A percentile compares a stretch with the other conserved stretches of the same genome.
Evolutionary conservation across 2,329 filamentous ascomycete species (phyloP).

Genomic region (Calonectria montana): DNA sequence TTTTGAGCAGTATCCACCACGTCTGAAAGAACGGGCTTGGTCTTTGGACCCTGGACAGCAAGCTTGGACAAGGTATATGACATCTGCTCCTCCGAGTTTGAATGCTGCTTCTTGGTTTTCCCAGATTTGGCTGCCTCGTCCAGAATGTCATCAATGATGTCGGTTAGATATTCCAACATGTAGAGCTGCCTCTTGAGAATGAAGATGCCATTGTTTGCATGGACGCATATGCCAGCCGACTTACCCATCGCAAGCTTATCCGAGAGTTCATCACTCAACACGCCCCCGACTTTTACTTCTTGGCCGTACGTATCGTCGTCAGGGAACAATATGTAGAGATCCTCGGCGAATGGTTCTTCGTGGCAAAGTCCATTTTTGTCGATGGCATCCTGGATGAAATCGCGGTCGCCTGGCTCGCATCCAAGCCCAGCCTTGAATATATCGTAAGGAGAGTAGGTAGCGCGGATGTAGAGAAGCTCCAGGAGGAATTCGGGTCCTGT

Average conservation of each 20-base stretch:
- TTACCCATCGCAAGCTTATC: constrained; percentile 27
- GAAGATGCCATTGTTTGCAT: too few relatives aligned
- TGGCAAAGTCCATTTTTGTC: background rate
- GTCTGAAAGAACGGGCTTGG: constrained; percentile 46
- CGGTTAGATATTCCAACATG: too few relatives aligned
- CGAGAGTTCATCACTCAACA: too few relatives aligned
- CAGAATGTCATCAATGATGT: too few relatives aligned
- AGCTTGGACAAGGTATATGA: too few relatives aligned
- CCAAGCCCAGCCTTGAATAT: background rate
- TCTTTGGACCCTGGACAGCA: background rate
- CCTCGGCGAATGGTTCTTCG: background rate
- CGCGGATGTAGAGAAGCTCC: background rate
- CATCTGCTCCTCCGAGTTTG: too few relatives aligned
- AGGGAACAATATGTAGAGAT: background rate
- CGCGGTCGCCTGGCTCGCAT: background rate
- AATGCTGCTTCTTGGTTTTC: too few relatives aligned
- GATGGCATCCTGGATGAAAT: background rate
- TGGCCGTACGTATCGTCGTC: background rate
- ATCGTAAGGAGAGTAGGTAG: background rate
- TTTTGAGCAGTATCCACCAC: constrained; percentile 46
- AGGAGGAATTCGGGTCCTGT: background rate
- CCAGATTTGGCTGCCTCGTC: too few relatives aligned
- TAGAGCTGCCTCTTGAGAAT: too few relatives aligned
- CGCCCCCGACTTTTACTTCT: background rate
- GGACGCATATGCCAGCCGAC: constrained; percentile 38